Base-by-base conservation (phyloP, 2,329 filamentous ascomycete species). In the Thelonectria discophora region DNA sequence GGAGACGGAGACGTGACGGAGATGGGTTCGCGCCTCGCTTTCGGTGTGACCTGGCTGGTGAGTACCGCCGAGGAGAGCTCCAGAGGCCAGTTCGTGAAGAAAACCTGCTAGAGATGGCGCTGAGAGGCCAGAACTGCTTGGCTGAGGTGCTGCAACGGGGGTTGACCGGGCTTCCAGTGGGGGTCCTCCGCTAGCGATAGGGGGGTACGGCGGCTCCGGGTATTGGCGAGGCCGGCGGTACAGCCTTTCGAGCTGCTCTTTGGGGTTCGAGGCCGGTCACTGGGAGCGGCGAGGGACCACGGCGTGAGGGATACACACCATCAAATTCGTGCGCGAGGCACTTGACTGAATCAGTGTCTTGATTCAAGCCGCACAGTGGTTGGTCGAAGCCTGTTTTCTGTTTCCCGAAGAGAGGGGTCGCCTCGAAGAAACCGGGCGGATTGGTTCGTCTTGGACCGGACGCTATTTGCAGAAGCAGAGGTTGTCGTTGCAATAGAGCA, bases 231-330 rank as follows among this genome's bases (percentile, higher is more conserved):
- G 61, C 58, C 64, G 50, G 58, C 49, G 52, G 62, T 71, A 71
- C 69, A 62, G 62, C 46, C 40, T 48, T 45, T 24, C 8, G 27
- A 53, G 58, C 45, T 54, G 51, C 42, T 37, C 50, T 39, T 61
- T 66, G 66, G 68, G 57, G 54, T 54, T 45, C 59, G 62, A n/a
- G 54, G 60, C 58, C 60, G 62, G 68, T 70, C 68, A 70, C 68
- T 67, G 55, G 37, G 50, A 68, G 49, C 53, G 60, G 65, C 69
- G 60, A 71, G 63, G 55, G 59, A 71, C 68, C 67, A 69, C 63
- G 48, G 65, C 49, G 62, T 62, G 40, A 71, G 62, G 65, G 59
- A 64, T 62, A 69, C 68, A 71, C 69, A 71, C 69, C 64, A 70
- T 65, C 59, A 58, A 66, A 4, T 34, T 46, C 54, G 50, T 21